These are phyloP conservation scores for Mycena galopus DNA, from an alignment of 768 basidiomycete genomes.

Conservation along the genomic window DNA sequence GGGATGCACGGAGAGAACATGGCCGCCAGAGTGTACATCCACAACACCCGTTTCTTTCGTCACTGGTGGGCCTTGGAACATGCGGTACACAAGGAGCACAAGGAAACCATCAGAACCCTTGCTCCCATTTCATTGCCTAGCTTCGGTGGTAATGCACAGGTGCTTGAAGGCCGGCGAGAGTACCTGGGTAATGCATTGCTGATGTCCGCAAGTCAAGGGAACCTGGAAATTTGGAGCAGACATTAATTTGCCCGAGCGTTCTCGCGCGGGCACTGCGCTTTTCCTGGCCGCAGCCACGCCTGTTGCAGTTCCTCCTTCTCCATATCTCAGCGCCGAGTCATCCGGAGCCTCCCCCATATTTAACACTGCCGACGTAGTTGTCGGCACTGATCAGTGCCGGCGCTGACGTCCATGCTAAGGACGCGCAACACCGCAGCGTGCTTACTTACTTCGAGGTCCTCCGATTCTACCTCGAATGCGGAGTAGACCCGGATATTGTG, in stretches of 20 bases:
- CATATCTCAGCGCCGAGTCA: not conserved
- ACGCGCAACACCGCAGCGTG: not conserved
- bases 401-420: not conserved
- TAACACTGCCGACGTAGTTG: too few relatives aligned
- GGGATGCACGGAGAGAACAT: not conserved
- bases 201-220: not conserved
- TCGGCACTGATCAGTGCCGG: not conserved
- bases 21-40: not conserved
- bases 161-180: not conserved
- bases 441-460: not conserved
- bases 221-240: not conserved
- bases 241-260: not conserved
- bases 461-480: not conserved
- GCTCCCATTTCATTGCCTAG: not conserved
- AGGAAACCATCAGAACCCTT: not conserved
- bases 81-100: not conserved
- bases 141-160: not conserved
- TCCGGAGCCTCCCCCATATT: too few relatives aligned
- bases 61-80: not conserved
- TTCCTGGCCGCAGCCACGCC: not conserved
- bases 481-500: not conserved
- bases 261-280: not conserved
- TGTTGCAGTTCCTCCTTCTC: not conserved
- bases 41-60: not conserved
- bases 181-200: not conserved